Base-by-base conservation (phyloP, 805 yeast genomes). In the Yamadazyma endophytica region DNA sequence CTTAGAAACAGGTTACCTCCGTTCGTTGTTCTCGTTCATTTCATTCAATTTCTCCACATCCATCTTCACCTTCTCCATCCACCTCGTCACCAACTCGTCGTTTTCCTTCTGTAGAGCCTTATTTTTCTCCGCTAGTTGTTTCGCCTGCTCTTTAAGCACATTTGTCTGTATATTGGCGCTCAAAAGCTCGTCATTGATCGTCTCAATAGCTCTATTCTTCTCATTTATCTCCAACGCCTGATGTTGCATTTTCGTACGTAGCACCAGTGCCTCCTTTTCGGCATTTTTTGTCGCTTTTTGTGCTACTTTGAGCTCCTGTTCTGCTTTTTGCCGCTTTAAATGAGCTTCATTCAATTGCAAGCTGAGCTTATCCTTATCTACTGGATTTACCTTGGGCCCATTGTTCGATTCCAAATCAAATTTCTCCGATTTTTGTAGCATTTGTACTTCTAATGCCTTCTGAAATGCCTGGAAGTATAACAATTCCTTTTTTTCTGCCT, bases 141-240 rank as follows among this genome's bases (percentile, higher is more conserved):
- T 46, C 6, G 69, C 53, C 56, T 61, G 47, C 2, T 53, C 56
- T 12, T 44, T 54, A 32, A 73, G 44, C 17, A 76, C 64, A 36
- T 72, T 74, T 21, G 63, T 60, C 47, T 81, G 88, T 24, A 85
- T 77, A 44, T 71, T 73, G 20, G 60, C 46, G 31, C 75, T 73
- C 37, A 84, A 61, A 17, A 79, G 60, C 46, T 84, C 92, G 47
- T 85, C 89, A 37, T 79, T 80, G 25, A 80, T 52, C 19, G 69
- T 58, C 37, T 76, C 83, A 13, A 78, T 68, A 4, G 79, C 68
- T 42, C 70, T 70, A 31, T 77, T 69, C 52, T 77, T 79, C 38
- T 64, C 70, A n/a, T 40, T 40, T 4, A 65, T 39, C 28, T 61
- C 66, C 24, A 49, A 36, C 6, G 40, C 42, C 28, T 62, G 36